These are phyloP conservation scores for Microascus cirrosus DNA, from an alignment of 2,329 filamentous ascomycete species.

Conservation along the genomic window DNA sequence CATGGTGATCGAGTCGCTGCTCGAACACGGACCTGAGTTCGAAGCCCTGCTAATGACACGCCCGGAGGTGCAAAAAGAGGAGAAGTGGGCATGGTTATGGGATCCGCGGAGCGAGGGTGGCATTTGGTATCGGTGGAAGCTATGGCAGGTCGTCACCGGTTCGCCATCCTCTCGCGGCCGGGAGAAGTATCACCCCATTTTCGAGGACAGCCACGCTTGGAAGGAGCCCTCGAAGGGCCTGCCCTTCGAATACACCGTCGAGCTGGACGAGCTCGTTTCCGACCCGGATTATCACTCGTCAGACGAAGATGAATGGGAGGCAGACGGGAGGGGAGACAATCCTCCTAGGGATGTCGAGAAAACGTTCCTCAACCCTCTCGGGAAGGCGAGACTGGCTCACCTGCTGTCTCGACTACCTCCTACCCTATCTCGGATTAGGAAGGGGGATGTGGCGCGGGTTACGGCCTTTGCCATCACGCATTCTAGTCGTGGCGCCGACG, in stretches of 20 bases:
- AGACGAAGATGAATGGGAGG: slow-evolving; percentile 66
- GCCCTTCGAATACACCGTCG: slow-evolving; percentile 71
- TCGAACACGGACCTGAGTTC: slow-evolving; percentile 75
- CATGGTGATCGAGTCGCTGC: slow-evolving; percentile 69
- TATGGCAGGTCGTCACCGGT: slow-evolving; percentile 79
- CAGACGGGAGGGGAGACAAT: slow-evolving; percentile 26
- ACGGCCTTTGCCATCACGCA: slow-evolving; percentile 85
- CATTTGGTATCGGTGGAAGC: slow-evolving; percentile 84
- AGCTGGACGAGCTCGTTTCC: slow-evolving; percentile 67
- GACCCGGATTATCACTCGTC: slow-evolving; percentile 80
- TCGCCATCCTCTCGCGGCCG: slow-evolving; percentile 11
- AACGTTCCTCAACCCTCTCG: slow-evolving; percentile 67
- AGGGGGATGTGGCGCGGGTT: slow-evolving; percentile 76
- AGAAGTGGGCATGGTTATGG: slow-evolving; percentile 93
- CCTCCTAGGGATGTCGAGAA: slow-evolving; percentile 30
- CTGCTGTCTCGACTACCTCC: slow-evolving; percentile 74
- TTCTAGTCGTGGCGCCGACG: slow-evolving; percentile 72
- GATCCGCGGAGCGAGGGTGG: slow-evolving; percentile 68
- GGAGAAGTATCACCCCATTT: slow-evolving; percentile 49
- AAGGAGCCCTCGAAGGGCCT: slow-evolving; percentile 59
- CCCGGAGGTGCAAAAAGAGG: slow-evolving; percentile 70
- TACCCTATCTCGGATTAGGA: slow-evolving; percentile 60
- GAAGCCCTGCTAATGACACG: slow-evolving; percentile 87
- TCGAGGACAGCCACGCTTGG: slow-evolving; percentile 72
- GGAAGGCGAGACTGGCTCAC: slow-evolving; percentile 75